Conservation (phyloP, 225 moss, liverwort and hornwort genomes). For the Ulota crispa region DNA sequence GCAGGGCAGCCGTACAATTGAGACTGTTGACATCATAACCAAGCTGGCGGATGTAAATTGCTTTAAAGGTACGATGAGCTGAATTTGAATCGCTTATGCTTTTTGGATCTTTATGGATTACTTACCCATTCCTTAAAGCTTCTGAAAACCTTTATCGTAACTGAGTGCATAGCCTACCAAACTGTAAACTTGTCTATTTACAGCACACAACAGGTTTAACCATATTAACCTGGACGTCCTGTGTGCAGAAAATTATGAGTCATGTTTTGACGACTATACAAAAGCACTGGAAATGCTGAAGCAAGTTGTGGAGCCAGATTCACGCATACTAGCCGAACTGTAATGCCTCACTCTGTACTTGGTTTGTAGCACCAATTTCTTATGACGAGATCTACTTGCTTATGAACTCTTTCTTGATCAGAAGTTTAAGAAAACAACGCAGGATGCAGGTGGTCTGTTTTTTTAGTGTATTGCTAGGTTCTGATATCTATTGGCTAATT, state of each 20-base stretch:
- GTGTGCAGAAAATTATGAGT: constrained; percentile 68
- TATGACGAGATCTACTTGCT: not conserved
- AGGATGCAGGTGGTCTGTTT: not conserved
- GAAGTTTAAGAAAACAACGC: not conserved
- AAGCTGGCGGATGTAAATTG: constrained; percentile 80
- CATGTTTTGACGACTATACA: constrained; percentile 75
- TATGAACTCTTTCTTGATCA: not conserved
- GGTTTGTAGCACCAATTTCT: not conserved
- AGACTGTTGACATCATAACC: constrained; percentile 86
- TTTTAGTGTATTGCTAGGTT: not conserved
- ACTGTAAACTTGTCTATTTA: not conserved
- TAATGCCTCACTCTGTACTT: constrained; percentile 37
- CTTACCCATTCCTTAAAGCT: not conserved
- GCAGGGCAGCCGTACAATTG: constrained; percentile 61
- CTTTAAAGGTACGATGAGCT: constrained; percentile 44
- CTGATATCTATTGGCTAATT: not conserved
- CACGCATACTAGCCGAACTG: constrained; percentile 79
- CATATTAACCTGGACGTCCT: constrained; percentile 1
- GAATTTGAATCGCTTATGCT: not conserved
- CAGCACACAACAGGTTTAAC: not conserved
- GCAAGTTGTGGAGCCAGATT: constrained; percentile 80
- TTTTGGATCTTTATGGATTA: not conserved
- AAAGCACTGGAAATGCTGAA: constrained; percentile 71
- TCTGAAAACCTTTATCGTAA: not conserved
- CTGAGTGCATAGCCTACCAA: not conserved